Base-by-base conservation (phyloP, 805 yeast species). In the Kregervanrija fluxuum region DNA sequence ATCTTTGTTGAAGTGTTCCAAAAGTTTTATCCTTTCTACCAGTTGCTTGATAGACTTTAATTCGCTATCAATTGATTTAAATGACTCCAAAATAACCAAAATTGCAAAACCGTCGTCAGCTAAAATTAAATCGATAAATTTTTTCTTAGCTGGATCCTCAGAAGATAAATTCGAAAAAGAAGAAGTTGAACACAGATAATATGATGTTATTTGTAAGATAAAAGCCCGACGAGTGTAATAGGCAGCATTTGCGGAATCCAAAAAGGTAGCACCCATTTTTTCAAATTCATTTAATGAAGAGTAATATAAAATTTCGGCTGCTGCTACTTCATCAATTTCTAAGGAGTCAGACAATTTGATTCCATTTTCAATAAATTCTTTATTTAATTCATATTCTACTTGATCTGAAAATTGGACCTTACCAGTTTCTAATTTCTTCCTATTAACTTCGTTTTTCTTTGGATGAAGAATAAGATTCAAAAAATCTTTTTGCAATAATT, bases 311-410 rank as follows among this genome's bases (percentile, higher is more conserved):
- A 86, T 57, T 56, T 88, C 85, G 1, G 95, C 93, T 1, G 86
- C 75, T 2, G 75, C 69, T 30, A 85, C 42, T 59, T 91, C 97
- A 61, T 91, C 95, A 42, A 91, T 67, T 41, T 85, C 70, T 42
- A 91, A 69, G 34, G 79, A 79, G 50, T 80, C 85, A 0, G 90
- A 67, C 13, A 84, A 56, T 17, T 69, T 68, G 4, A 79, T 68
- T 1, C 88, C 74, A 4, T 75, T 69, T 42, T 78, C 71, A 35
- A 83, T 69, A 53, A 88, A 90, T 34, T 77, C 76, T 39, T 76
- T 68, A 56, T 85, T 87, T 31, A 90, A 61, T 47, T 75, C 74
- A 53, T 75, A 82, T 38, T 76, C 76, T 11, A 72, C 74, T 17
- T 81, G 82, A 54, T 73, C 80, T 14, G 70, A 65, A 31, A 89